Percentiles rank a stretch among this genome's conserved stretches.
These are phyloP conservation scores for Paraurostyla sp. DNA, from an alignment of 73 alveolate species.

Conservation along the genomic window DNA sequence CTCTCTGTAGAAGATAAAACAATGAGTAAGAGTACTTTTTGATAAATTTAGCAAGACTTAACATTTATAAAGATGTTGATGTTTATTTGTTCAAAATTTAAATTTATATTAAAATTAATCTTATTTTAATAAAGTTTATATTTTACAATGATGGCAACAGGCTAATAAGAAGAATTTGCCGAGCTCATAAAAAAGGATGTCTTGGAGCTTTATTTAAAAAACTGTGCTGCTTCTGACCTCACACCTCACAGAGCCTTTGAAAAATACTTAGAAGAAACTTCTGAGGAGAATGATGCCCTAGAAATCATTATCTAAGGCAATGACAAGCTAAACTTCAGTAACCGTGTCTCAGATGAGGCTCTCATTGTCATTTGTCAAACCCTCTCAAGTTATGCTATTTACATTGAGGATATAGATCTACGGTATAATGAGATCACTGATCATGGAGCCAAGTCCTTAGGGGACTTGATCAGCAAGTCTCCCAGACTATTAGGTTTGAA, in stretches of 20 bases:
- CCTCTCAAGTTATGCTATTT: conserved; percentile 85
- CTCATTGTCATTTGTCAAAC: conserved; percentile 77
- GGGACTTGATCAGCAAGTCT: conserved; percentile 86
- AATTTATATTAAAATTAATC: neutral
- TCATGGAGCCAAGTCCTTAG: conserved; percentile 93
- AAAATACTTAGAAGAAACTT: conserved; percentile 73
- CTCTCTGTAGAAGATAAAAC: conserved; percentile 38
- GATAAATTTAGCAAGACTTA: conserved; percentile 51
- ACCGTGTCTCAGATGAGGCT: conserved; percentile 81
- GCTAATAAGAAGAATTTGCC: conserved; percentile 35
- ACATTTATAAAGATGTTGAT: neutral
- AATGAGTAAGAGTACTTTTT: neutral
- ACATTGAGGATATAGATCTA: conserved; percentile 93
- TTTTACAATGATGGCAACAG: no score
- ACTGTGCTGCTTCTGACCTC: conserved; percentile 58
- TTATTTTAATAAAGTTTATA: neutral
- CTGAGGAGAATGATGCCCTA: conserved; percentile 78
- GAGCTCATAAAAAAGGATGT: conserved; percentile 63
- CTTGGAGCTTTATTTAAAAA: conserved; percentile 21
- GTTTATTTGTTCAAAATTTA: neutral
- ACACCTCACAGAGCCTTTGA: conserved; percentile 69
- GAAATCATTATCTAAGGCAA: conserved; percentile 88
- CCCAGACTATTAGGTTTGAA: conserved; percentile 92
- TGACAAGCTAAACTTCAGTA: conserved; percentile 82
- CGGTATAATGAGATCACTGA: conserved; percentile 92